Conservation (phyloP, 169 alveolate genomes). For the Pseudocohnilembus persalinus region DNA sequence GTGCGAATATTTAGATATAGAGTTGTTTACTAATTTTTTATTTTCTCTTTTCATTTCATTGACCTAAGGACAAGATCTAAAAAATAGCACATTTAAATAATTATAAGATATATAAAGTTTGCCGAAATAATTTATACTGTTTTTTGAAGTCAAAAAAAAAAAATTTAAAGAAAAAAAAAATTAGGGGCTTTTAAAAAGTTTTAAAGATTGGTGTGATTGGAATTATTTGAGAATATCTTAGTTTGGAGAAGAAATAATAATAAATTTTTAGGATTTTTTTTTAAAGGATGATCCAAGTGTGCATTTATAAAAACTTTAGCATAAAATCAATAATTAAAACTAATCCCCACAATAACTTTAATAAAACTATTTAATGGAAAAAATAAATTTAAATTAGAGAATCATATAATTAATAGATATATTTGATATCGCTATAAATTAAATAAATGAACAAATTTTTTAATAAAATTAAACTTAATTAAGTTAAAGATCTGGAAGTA, state of each 20-base stretch:
- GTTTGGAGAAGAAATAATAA: conserved; percentile 33
- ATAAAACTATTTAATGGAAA: too few relatives aligned
- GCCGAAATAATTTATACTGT: conserved; percentile 16
- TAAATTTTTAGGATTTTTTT: background rate
- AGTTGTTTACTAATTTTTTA: conserved; percentile 21
- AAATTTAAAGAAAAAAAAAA: conserved; percentile 15
- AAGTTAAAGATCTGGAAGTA: too few relatives aligned
- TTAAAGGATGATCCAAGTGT: conserved; percentile 20
- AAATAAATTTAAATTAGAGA: too few relatives aligned
- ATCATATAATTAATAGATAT: too few relatives aligned
- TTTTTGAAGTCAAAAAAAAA: conserved; percentile 14
- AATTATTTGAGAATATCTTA: conserved; percentile 41
- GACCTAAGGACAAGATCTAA: conserved; percentile 16
- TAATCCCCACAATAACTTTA: too few relatives aligned
- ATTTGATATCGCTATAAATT: too few relatives aligned
- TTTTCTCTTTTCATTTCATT: conserved; percentile 18
- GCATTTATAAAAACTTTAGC: too few relatives aligned
- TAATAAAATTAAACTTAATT: too few relatives aligned
- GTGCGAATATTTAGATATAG: conserved; percentile 38
- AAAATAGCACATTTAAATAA: background rate
- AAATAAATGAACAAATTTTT: too few relatives aligned
- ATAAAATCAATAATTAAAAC: too few relatives aligned
- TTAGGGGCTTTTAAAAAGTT: conserved; percentile 19
- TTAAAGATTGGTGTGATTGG: conserved; percentile 50
- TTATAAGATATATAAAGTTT: conserved; percentile 24